phyloP scores from a whole-genome alignment of 2,329 filamentous ascomycete genomes.

The Neonectria sp. region DNA sequence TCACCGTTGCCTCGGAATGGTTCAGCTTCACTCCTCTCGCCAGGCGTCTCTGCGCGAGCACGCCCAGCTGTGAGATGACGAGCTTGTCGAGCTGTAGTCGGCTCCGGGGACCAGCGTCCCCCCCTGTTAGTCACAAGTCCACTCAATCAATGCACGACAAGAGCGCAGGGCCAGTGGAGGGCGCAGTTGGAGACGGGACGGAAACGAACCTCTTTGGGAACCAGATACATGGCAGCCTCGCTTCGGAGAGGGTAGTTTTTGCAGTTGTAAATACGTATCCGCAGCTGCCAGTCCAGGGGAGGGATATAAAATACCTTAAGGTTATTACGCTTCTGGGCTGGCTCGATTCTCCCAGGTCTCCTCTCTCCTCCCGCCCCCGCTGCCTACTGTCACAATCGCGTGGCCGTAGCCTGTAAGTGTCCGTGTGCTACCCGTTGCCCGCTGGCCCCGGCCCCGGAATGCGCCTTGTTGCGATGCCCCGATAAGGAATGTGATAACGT shows the following conservation, averaged over 20 bases:
- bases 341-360: no score
- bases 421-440: background rate
- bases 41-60: slow-evolving; percentile 88
- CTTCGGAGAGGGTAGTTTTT: background rate
- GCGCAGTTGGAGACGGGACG: no score
- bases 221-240: slow-evolving; percentile 59
- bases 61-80: slow-evolving; percentile 88
- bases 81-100: slow-evolving; percentile 89
- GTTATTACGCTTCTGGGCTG: background rate
- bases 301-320: background rate
- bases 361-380: background rate
- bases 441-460: slow-evolving; percentile 6
- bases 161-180: slow-evolving; percentile 22
- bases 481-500: slow-evolving; percentile 28
- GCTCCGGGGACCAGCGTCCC: slow-evolving; percentile 13
- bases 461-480: slow-evolving; percentile 5
- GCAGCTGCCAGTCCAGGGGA: background rate
- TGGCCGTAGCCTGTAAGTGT: background rate
- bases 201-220: slow-evolving; percentile 63
- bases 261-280: no score
- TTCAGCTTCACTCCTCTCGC: slow-evolving; percentile 92
- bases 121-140: slow-evolving; percentile 36
- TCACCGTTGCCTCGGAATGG: slow-evolving; percentile 87
- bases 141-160: slow-evolving; percentile 12
- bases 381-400: background rate